A percentile compares a stretch with the other conserved stretches of the same genome.
Evolutionary conservation across 2,329 filamentous ascomycete species (phyloP).

Genomic region (Alternaria rosae): DNA sequence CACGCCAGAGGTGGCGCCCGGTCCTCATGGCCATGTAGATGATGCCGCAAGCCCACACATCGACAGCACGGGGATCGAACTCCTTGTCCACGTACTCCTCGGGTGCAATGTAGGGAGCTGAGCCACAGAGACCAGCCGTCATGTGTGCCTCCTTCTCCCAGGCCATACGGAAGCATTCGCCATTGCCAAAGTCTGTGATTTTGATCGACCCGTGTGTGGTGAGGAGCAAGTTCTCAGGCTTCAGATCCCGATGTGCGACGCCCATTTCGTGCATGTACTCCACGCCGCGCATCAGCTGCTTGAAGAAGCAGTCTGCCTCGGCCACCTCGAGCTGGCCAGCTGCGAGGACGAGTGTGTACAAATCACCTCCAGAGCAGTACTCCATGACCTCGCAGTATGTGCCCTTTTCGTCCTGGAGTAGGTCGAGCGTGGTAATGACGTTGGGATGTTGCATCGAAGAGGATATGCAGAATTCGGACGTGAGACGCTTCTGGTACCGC

Average conservation of each 20-base stretch:
- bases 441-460: slow-evolving; percentile 96
- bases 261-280: slow-evolving; percentile 99
- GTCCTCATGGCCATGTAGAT: slow-evolving; percentile 99
- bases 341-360: slow-evolving; percentile 91
- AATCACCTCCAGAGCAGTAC: slow-evolving; percentile 93
- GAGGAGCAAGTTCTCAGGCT: slow-evolving; percentile 93
- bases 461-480: slow-evolving; percentile 97
- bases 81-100: slow-evolving; percentile 96
- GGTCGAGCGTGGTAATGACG: slow-evolving; percentile 95
- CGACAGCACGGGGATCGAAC: slow-evolving; percentile 96
- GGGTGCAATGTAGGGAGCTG: slow-evolving; percentile 94
- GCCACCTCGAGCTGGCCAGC: slow-evolving; percentile 89
- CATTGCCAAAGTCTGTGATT: slow-evolving; percentile 98
- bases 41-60: slow-evolving; percentile 97
- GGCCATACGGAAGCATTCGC: slow-evolving; percentile 99
- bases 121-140: slow-evolving; percentile 96
- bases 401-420: slow-evolving; percentile 94
- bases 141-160: slow-evolving; percentile 99
- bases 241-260: slow-evolving; percentile 93
- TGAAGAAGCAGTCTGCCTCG: slow-evolving; percentile 98
- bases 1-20: slow-evolving; percentile 91
- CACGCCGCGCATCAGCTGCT: slow-evolving; percentile 98
- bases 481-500: slow-evolving; percentile 97
- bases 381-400: slow-evolving; percentile 99
- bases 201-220: slow-evolving; percentile 93